phyloP scores from a whole-genome alignment of 2,329 filamentous ascomycete genomes.

The Ustulina deusta region DNA sequence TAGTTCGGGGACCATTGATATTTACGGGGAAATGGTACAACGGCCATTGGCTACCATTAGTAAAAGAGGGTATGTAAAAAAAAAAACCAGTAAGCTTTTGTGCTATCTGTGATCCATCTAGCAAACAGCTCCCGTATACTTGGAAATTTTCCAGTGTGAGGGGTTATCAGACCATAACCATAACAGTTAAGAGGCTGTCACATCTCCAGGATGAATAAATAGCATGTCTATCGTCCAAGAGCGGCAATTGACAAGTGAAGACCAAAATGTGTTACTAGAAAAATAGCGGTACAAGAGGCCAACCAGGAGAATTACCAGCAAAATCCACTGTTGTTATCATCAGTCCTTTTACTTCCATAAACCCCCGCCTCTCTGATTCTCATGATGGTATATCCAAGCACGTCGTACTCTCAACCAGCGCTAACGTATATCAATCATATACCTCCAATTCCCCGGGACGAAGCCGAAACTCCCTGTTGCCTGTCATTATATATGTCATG shows the following conservation, averaged over 20 bases:
- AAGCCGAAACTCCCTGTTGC: neutral
- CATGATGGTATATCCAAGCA: slow-evolving; percentile 31
- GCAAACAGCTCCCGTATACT: neutral
- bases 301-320: neutral
- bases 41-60: neutral
- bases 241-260: neutral
- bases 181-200: neutral
- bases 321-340: neutral
- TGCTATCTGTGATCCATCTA: neutral
- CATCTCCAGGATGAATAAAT: neutral
- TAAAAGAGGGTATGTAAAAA: neutral
- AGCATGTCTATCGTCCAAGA: neutral
- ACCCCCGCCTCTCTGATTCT: neutral
- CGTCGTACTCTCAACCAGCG: neutral
- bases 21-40: neutral
- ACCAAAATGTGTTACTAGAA: neutral
- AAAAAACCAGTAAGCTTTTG: neutral
- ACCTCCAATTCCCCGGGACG: neutral
- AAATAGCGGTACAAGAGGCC: neutral
- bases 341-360: neutral
- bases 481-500: neutral
- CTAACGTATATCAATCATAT: slow-evolving; percentile 3
- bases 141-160: neutral
- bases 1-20: neutral
- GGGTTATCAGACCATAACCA: neutral